Evolutionary conservation across 148 eudicot genomes (phyloP), one percentile per base, ranked within the genome.

Genomic region (Heliamphora exappendiculata): DNA sequence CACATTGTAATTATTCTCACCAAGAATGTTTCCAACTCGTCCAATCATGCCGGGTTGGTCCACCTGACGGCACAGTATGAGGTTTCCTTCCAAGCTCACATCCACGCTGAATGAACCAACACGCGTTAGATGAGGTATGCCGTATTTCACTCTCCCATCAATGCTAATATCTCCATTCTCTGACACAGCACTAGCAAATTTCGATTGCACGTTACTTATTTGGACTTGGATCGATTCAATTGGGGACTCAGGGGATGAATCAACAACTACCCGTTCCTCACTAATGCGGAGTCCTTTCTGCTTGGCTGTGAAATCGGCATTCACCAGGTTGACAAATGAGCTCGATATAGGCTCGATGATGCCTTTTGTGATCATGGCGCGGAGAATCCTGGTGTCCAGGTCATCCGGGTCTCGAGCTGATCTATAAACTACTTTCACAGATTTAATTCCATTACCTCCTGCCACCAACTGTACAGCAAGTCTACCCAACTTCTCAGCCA

Each of bases 1-100:
- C 70, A 93, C 94, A 78, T 91, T 94, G 74, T 84, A 92, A 70
- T 94, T 94, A 22, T 67, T 70, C 72, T 94, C 87, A 0, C 86
- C 97, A 24, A 94, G 89, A 57, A 91, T 87, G 77, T 82, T 91
- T 1, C 98, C 98, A 22, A 94, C 98, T 2, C 37, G 76, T 2
- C 98, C 97, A 4, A 94, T 94, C 98, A 94, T 87, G 5, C 98
- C 98, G 0, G 98, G 98, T 75, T 94, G 98, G 76, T 94, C 95
- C 13, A 89, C 85, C 67, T 94, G 97, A 65, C 88, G 82, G 75
- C 97, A 94, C 10, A 91, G 75, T 24, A 94, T 91, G 65, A 94
- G 84, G 70, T 85, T 94, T 45, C 94, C 95, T 72, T 91, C 97
- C 49, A 94, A 81, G 68, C 95, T 94, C 66, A 88, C 98, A 72